Conservation (phyloP, 1,284 basidiomycete species). For the Malassezia sp. region DNA sequence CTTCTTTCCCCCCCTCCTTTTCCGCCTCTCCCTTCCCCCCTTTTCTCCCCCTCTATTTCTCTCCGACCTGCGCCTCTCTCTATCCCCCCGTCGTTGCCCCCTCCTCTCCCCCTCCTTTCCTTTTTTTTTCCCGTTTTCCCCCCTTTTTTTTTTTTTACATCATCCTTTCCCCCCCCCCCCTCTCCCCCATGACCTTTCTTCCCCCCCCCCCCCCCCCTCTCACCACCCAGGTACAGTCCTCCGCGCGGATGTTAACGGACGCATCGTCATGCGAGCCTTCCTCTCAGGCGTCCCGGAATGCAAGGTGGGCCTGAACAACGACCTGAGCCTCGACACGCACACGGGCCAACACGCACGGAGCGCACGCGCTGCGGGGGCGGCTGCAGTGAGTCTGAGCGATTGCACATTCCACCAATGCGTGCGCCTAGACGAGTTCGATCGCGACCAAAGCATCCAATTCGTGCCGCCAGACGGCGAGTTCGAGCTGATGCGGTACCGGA, state of each 20-base stretch:
- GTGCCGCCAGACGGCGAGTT: conserved; percentile 98
- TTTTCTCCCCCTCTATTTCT: no score
- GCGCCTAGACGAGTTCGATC: conserved; percentile 82
- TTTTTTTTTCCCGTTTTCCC: no score
- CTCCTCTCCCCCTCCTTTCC: no score
- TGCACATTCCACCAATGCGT: conserved; percentile 99
- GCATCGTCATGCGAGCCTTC: conserved; percentile 96
- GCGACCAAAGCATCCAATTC: conserved; percentile 83
- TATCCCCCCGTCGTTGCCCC: no score
- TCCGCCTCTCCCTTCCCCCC: no score
- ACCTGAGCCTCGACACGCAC: conserved; percentile 85
- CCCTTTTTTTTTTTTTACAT: no score
- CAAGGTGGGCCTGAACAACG: conserved; percentile 96
- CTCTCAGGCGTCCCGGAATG: conserved; percentile 89
- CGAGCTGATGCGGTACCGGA: conserved; percentile 93
- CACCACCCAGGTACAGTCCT: conserved; percentile 83
- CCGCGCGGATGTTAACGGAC: conserved; percentile 94
- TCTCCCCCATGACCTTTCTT: no score
- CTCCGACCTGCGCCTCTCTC: no score
- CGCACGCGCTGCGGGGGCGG: neutral
- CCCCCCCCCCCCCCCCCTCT: no score
- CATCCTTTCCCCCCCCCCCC: no score
- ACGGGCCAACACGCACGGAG: neutral
- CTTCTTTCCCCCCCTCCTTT: no score
- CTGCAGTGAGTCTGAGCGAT: conserved; percentile 67